A percentile compares a stretch with the other conserved stretches of the same genome.
Evolutionary conservation across 805 yeast species (phyloP).

Genomic region (Tetrapisispora pingtungensis): DNA sequence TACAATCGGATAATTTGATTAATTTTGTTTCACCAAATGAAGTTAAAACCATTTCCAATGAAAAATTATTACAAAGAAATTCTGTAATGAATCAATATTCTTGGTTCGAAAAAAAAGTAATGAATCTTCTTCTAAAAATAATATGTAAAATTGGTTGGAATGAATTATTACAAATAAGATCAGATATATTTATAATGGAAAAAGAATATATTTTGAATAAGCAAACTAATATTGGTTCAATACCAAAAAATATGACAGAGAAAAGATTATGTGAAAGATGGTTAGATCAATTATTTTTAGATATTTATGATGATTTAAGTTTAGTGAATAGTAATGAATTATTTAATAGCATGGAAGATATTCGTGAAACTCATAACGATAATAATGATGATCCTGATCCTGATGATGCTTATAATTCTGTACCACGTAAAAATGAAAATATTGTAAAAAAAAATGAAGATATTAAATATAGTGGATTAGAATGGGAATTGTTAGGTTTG

Average conservation of each 20-base stretch:
- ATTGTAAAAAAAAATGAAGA: constrained; percentile 9
- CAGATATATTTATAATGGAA: constrained; percentile 73
- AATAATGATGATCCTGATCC: no score
- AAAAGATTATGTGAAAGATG: constrained; percentile 28
- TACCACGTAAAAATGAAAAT: no score
- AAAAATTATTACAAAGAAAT: constrained; percentile 21
- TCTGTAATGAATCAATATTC: constrained; percentile 20
- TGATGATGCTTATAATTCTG: no score
- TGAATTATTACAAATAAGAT: constrained; percentile 51
- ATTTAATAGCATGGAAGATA: constrained; percentile 2
- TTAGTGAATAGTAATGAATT: constrained; percentile 7
- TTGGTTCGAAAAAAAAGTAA: constrained; percentile 36
- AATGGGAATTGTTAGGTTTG: constrained; percentile 66
- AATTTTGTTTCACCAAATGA: constrained; percentile 26
- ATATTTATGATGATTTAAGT: constrained; percentile 28
- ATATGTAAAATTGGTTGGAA: constrained; percentile 78
- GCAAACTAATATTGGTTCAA: constrained; percentile 6
- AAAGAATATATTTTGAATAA: constrained; percentile 38
- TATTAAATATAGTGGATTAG: constrained; percentile 47
- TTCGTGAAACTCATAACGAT: constrained; percentile 3
- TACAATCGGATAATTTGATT: constrained; percentile 21
- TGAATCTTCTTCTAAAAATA: constrained; percentile 60
- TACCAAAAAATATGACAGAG: constrained; percentile 15
- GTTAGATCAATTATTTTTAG: constrained; percentile 28
- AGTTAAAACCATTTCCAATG: constrained; percentile 19